Conservation (phyloP, 768 basidiomycete species). For the Dictyophora rubrovolvata region DNA sequence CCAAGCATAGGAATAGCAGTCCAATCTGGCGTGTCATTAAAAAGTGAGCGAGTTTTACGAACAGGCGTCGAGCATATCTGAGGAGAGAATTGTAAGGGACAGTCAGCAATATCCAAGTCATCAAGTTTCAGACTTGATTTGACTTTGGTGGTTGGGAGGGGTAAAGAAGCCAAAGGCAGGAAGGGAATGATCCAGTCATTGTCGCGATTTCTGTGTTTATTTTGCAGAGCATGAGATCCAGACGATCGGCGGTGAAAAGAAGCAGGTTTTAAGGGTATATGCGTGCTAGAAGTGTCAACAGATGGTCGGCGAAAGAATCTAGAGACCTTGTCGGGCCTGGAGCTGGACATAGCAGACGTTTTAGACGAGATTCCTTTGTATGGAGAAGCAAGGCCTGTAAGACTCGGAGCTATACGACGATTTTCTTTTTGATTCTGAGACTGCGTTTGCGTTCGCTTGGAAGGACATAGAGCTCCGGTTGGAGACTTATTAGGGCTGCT, state of each 20-base stretch:
- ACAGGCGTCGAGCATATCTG: constrained; percentile 2
- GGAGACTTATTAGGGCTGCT: neutral
- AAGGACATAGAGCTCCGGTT: neutral
- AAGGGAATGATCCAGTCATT: constrained; percentile 5
- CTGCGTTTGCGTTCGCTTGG: neutral
- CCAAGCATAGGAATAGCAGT: neutral
- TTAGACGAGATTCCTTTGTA: neutral
- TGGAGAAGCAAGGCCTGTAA: neutral
- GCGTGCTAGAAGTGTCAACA: constrained; percentile 1
- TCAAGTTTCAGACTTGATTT: neutral
- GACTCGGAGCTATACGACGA: neutral
- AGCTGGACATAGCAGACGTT: neutral
- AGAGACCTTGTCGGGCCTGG: neutral
- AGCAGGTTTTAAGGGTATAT: constrained; percentile 1
- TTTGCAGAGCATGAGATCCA: constrained; percentile 3
- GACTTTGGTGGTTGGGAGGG: neutral
- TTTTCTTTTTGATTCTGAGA: constrained; percentile 9
- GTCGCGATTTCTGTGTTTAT: neutral
- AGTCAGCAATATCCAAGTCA: neutral
- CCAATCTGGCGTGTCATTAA: neutral
- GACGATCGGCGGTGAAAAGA: constrained; percentile 5
- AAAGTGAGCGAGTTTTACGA: neutral
- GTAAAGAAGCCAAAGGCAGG: neutral
- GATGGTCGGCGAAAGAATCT: constrained; percentile 2
- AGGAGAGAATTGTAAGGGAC: constrained; percentile 1